Conservation (phyloP, 2,329 filamentous ascomycete species). For the Fusarium sp. region DNA sequence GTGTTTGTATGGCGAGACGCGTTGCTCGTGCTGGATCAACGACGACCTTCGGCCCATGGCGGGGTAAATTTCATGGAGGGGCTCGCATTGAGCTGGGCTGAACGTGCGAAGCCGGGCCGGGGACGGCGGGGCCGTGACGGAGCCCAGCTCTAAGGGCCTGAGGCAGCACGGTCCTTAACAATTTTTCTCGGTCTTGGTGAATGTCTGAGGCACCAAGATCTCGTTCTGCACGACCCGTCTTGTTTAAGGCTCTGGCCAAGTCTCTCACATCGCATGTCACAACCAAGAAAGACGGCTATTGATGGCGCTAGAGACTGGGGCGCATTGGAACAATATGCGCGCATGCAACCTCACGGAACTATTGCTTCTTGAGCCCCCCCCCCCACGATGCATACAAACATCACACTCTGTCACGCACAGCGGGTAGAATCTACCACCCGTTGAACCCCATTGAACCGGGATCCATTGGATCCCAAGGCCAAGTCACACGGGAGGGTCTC, state of each 20-base stretch:
- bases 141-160: conserved; percentile 16
- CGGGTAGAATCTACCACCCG: conserved; percentile 1
- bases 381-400: background rate
- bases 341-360: conserved; percentile 19
- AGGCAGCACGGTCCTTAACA: conserved; percentile 29
- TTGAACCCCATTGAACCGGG: background rate
- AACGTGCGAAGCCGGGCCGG: conserved; percentile 6
- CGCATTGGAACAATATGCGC: conserved; percentile 15
- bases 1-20: conserved; percentile 44
- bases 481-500: background rate
- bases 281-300: background rate
- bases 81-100: conserved; percentile 28
- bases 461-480: background rate
- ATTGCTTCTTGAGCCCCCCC: conserved; percentile 2
- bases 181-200: background rate
- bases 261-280: conserved; percentile 7
- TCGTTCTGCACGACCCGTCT: background rate
- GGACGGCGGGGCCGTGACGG: conserved; percentile 11
- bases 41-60: conserved; percentile 43
- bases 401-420: conserved; percentile 1
- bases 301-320: conserved; percentile 10
- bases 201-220: conserved; percentile 16
- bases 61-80: conserved; percentile 52
- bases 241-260: background rate
- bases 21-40: conserved; percentile 34